Percentiles rank a stretch among this genome's conserved stretches.
phyloP scores from a whole-genome alignment of 2,329 filamentous ascomycete genomes.

The Penicillium sp. region DNA sequence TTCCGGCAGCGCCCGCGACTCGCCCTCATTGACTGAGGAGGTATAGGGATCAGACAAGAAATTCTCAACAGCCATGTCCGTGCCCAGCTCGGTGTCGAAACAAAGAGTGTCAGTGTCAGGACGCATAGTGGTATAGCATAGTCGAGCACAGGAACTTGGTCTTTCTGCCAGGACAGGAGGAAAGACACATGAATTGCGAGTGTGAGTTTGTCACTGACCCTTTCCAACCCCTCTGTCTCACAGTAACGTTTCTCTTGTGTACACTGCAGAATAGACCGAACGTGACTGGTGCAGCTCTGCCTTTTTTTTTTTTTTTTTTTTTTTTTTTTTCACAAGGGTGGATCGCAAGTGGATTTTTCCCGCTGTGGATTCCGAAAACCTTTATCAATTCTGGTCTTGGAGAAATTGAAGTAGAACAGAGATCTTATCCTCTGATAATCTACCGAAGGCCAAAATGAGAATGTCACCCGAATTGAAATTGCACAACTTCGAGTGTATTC shows the following conservation, averaged over 20 bases:
- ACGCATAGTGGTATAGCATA: constrained; percentile 2
- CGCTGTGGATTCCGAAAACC: no score
- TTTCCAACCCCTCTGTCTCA: constrained; percentile 1
- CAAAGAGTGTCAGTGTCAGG: background rate
- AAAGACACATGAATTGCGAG: background rate
- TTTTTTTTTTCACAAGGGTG: no score
- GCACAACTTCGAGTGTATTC: no score
- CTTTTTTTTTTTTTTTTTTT: no score
- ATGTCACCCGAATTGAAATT: no score
- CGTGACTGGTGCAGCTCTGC: background rate
- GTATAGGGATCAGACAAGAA: background rate
- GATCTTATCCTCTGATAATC: no score
- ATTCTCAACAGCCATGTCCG: constrained; percentile 1
- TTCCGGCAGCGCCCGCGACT: background rate
- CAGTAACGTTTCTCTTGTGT: constrained; percentile 7
- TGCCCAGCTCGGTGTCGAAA: background rate
- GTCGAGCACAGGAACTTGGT: background rate
- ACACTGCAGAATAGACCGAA: background rate
- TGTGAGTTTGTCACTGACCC: background rate
- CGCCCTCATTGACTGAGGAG: background rate
- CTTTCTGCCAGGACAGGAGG: constrained; percentile 1
- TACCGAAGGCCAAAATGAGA: no score
- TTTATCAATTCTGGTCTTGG: no score
- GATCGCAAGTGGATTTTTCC: no score
- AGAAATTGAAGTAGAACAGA: no score